A percentile compares a stretch with the other conserved stretches of the same genome.
phyloP scores from a whole-genome alignment of 2,329 filamentous ascomycete genomes.

The Mycogone perniciosa region DNA sequence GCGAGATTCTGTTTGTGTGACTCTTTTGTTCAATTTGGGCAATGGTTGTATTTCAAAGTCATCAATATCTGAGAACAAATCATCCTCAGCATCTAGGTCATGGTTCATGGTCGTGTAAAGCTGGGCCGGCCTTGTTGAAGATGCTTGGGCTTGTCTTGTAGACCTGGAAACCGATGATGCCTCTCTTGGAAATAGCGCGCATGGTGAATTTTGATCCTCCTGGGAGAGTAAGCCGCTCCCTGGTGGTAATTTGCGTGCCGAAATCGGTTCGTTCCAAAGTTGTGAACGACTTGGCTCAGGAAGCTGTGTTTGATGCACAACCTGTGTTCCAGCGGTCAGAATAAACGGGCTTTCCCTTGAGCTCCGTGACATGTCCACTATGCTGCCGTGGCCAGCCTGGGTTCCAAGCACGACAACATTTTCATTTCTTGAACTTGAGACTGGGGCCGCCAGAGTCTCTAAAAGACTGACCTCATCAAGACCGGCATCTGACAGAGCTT shows the following conservation, averaged over 20 bases:
- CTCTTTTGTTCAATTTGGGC: slow-evolving; percentile 8
- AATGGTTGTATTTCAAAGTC: slow-evolving; percentile 20
- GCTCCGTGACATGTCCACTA: slow-evolving; percentile 27
- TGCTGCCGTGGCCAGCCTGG: slow-evolving; percentile 29
- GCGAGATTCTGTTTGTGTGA: slow-evolving; percentile 4
- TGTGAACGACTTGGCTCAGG: slow-evolving; percentile 22
- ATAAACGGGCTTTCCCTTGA: slow-evolving; percentile 27
- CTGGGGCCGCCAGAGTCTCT: slow-evolving; percentile 18
- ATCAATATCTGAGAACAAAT: slow-evolving; percentile 26
- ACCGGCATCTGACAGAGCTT: slow-evolving; percentile 37
- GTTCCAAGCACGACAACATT: slow-evolving; percentile 38
- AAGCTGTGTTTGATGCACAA: slow-evolving; percentile 48
- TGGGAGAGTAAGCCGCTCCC: slow-evolving; percentile 21
- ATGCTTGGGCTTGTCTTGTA: not conserved
- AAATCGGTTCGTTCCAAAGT: slow-evolving; percentile 19
- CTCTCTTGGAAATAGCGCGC: slow-evolving; percentile 23
- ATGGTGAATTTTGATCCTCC: slow-evolving; percentile 16
- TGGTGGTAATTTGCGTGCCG: slow-evolving; percentile 15
- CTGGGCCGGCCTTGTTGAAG: not conserved
- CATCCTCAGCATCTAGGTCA: slow-evolving; percentile 22
- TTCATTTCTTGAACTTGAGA: slow-evolving; percentile 11
- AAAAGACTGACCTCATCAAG: slow-evolving; percentile 38
- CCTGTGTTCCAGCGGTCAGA: slow-evolving; percentile 36
- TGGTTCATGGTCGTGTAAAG: slow-evolving; percentile 9
- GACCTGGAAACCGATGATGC: slow-evolving; percentile 7